Base-by-base conservation (phyloP, 1,284 basidiomycete genomes). In the Cystobasidiaceae sp. region DNA sequence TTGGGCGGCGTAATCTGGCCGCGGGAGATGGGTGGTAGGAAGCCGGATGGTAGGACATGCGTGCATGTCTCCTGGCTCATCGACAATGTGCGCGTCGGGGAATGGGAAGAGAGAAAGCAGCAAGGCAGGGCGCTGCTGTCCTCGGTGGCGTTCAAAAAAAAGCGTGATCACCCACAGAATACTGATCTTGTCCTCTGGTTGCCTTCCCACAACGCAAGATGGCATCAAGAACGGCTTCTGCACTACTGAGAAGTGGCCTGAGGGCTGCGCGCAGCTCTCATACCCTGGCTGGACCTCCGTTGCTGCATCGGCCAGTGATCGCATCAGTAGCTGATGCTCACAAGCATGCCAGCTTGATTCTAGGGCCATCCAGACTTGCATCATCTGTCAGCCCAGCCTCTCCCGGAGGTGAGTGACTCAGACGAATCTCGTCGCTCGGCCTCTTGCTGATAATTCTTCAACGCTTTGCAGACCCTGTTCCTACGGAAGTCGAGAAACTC, bases 341-440 rank as follows among this genome's bases (percentile, higher is more conserved):
- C n/a, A n/a, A n/a, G n/a, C n/a, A n/a, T n/a, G n/a, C n/a, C n/a
- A n/a, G n/a, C n/a, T n/a, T n/a, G n/a, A n/a, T 43, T 28, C 54
- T 41, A 4, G 23, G 15, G 27, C 37, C n/a, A 8, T 27, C 41
- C 32, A 56, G 54, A 56, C 45, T 34, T 19, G 54, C 54, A 19
- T 56, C 54, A 25, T 56, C 54, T 21, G 54, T 56, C 54, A 56
- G 54, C 54, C 25, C 34, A 13, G 39, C 54, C 8, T 56, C 33
- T 13, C 3, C 4, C 32, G 19, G 41, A n/a, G 19, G 1, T 30
- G 33, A 6, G 4, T 39, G 15, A 15, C 37, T 19, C 13, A 28
- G 5, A 11, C 2, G 5, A 11, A 28, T 13, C 27, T 6, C 15
- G 11, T 21, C 9, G 49, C 49, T 33, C 3, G 15, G 15, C 13